Evolutionary conservation across 345 rosid species (phyloP).

Genomic region (Gossypium longicalyx): DNA sequence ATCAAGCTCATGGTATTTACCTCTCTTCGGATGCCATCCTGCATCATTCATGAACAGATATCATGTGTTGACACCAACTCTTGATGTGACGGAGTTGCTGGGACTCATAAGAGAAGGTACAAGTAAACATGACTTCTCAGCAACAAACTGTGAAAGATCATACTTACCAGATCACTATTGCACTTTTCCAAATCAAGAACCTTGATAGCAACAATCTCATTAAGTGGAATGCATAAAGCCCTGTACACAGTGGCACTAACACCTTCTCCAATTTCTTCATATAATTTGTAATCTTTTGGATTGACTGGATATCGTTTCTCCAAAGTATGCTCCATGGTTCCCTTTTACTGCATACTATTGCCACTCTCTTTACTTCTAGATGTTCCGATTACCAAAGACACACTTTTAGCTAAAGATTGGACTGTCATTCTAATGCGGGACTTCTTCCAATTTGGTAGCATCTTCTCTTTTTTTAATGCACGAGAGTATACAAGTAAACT

Average conservation of each 20-base stretch:
- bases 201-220: slow-evolving; percentile 87
- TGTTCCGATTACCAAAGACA: slow-evolving; percentile 26
- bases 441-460: slow-evolving; percentile 67
- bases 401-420: slow-evolving; percentile 21
- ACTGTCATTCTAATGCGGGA: slow-evolving; percentile 40
- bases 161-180: slow-evolving; percentile 82
- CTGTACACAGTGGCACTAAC: slow-evolving; percentile 87
- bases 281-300: slow-evolving; percentile 75
- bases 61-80: not conserved
- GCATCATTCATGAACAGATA: slow-evolving; percentile 24
- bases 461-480: slow-evolving; percentile 37
- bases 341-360: slow-evolving; percentile 36
- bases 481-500: slow-evolving; percentile 23
- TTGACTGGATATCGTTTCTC: slow-evolving; percentile 70
- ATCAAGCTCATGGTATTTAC: slow-evolving; percentile 92
- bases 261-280: slow-evolving; percentile 98
- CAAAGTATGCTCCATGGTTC: slow-evolving; percentile 47
- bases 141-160: slow-evolving; percentile 5
- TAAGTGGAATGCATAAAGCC: slow-evolving; percentile 88
- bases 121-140: slow-evolving; percentile 15
- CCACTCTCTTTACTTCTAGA: slow-evolving; percentile 33
- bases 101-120: not conserved
- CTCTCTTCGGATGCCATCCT: slow-evolving; percentile 97
- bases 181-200: slow-evolving; percentile 97
- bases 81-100: not conserved